Percentiles rank a stretch among this genome's conserved stretches.
These are phyloP conservation scores for Xylariaceae sp. DNA, from an alignment of 2,329 filamentous ascomycete genomes.

Conservation along the genomic window DNA sequence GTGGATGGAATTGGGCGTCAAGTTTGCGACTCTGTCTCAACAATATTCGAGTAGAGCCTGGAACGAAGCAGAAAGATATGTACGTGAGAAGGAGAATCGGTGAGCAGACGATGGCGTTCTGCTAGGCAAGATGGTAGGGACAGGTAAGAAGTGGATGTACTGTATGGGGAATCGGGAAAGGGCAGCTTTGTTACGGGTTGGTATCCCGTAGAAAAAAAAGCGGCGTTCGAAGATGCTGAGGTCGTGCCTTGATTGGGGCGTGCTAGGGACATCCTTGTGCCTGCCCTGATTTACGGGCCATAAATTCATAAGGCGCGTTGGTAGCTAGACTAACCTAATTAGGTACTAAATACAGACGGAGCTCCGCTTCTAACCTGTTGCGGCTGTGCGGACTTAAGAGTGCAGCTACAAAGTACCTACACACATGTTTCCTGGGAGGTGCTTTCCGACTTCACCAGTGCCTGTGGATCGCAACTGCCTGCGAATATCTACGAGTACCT, in stretches of 20 bases:
- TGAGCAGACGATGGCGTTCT: neutral
- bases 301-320: neutral
- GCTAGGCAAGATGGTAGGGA: neutral
- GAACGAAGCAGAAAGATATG: neutral
- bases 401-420: no score
- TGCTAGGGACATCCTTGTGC: neutral
- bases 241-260: neutral
- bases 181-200: neutral
- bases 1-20: neutral
- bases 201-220: neutral
- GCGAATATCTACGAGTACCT: no score
- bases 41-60: neutral
- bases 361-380: no score
- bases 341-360: neutral
- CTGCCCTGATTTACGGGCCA: neutral
- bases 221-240: neutral
- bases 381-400: no score
- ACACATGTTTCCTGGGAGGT: no score
- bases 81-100: neutral
- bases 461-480: no score
- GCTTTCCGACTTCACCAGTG: no score
- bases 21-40: neutral
- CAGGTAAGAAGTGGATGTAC: neutral
- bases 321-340: neutral
- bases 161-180: neutral